Base-by-base conservation (phyloP, 2,329 filamentous ascomycete species). In the Aschersonia sp. region DNA sequence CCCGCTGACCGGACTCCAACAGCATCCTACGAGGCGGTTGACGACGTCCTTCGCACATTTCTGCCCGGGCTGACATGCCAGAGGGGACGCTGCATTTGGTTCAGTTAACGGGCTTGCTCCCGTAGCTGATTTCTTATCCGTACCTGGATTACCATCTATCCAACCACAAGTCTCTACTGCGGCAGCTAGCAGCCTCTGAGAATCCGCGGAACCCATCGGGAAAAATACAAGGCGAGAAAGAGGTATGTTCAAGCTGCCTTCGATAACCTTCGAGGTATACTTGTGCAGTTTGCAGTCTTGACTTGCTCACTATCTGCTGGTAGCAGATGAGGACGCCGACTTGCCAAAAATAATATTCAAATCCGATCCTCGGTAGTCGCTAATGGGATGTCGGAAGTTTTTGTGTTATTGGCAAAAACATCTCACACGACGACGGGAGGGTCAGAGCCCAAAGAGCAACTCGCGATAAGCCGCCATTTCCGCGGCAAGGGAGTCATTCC, bases 1-100 rank as follows among this genome's bases (percentile, higher is more conserved):
- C 5, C 42, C 49, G 9, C 30, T 45, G 6, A 30, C 43, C 9
- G 48, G 32, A 31, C 43, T 53, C 53, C 53, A 54, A 45, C 54
- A 56, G 44, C 54, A 56, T 28, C 52, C 53, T 10, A 56, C 49
- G n/a, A 56, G 47, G 31, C 49, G 45, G n/a, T 51, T 51, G 40
- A 28, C 35, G 2, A 30, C 31, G 40, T 56, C 53, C 9, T 48
- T 51, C 29, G 52, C 53, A 29, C 54, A 56, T 20, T 38, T 51
- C 48, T 56, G 54, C 5, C 54, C 52, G 1, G 49, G 31, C 9
- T 52, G 46, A 45, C 54, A 56, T 2, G 51, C 52, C 29, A 56
- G 44, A 6, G 54, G 49, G 10, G 41, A 40, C 28, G 50, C 54
- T 55, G n/a, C 30, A 20, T 12, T 30, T 10, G 10, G 5, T 6